Evolutionary conservation across 208 protist species (phyloP).

Genomic region (Trypanosoma boissoni): DNA sequence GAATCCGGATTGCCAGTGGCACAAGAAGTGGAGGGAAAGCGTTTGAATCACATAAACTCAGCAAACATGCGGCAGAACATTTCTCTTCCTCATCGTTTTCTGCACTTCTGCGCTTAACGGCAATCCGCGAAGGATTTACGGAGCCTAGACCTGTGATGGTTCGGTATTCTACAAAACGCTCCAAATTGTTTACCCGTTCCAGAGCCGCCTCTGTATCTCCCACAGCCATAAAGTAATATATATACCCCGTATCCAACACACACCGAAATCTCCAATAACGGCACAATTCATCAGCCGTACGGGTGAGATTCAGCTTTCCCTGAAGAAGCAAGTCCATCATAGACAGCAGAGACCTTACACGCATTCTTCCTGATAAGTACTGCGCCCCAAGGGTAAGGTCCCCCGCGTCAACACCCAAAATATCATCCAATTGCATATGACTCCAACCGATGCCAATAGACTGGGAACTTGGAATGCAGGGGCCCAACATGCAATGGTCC

Average conservation of each 20-base stretch:
- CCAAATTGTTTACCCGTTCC: conserved; percentile 13
- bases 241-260: conserved; percentile 28
- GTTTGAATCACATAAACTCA: not conserved
- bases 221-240: conserved; percentile 48
- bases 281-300: conserved; percentile 5
- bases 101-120: not conserved
- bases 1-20: conserved; percentile 21
- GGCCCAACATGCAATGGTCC: conserved; percentile 12
- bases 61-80: not conserved
- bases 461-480: not conserved
- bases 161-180: conserved; percentile 21
- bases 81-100: not conserved
- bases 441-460: not conserved
- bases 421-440: not conserved
- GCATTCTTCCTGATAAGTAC: not conserved
- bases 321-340: conserved; percentile 27
- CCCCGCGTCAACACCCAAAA: too few relatives aligned
- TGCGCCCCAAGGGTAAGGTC: too few relatives aligned
- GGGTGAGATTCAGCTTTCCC: conserved; percentile 24
- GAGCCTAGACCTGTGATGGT: conserved; percentile 16
- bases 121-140: not conserved
- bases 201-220: conserved; percentile 30
- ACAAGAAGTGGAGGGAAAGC: conserved; percentile 15
- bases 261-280: conserved; percentile 32
- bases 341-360: conserved; percentile 18